Base-by-base conservation (phyloP, 495 filamentous ascomycete genomes). In the Cenococcum geophilum region DNA sequence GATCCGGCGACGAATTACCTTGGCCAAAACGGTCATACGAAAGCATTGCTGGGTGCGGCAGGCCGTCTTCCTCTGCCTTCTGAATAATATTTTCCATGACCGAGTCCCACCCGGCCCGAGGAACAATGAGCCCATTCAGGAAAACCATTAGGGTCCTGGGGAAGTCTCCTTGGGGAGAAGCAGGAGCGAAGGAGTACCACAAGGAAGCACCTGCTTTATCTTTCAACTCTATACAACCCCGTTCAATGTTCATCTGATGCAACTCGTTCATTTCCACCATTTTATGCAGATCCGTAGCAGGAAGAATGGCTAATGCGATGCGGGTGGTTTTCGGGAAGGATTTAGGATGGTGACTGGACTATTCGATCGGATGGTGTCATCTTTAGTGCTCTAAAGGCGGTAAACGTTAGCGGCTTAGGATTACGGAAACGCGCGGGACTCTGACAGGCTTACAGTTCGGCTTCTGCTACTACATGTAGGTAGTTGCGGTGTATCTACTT, bases 11-110 rank as follows among this genome's bases (percentile, higher is more conserved):
- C 1, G 82, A 82, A 51, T 76, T 65, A 4, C 83, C 84, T 68
- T 87, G 83, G 32, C 84, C 83, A 65, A 77, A 86, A 42, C 85
- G 82, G 72, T 88, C 85, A 65, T 86, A 87, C 49, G 77, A 77
- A 3, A 88, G 76, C 27, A 85, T 73, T 8, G 77, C 69, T 9
- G 82, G 80, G 21, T 67, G 69, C 9, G 67, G 63, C 0, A 61
- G 52, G 11, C 62, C 56, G 16, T 50, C 25, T 5, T 45, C 20
- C 54, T 67, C 55, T 21, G 60, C 64, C 18, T 65, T 60, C 35
- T 68, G 66, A 20, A 77, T 65, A 52, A 85, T 66, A n/a, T 71
- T 60, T 2, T 68, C 32, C 49, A 86, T 78, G 11, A 77, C 64
- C 0, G 74, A 72, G 5, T 65, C 40, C 83, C 84, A 86, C 32